Conservation (phyloP, 257 asterid species). For the Salvia rosmarinus region DNA sequence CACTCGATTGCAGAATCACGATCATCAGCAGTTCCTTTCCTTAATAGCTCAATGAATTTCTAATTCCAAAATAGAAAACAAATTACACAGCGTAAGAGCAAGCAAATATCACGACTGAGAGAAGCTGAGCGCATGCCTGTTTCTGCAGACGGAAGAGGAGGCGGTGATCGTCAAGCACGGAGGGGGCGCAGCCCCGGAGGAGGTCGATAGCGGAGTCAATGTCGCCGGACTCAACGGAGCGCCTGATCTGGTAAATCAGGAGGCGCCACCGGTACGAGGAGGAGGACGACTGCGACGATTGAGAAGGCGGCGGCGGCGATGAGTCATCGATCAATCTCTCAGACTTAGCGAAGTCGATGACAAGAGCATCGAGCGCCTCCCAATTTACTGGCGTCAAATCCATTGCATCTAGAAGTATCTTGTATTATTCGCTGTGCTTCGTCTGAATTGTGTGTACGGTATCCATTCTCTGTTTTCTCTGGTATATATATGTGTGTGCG, state of each 20-base stretch:
- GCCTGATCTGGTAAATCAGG: constrained; percentile 81
- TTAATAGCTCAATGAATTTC: constrained; percentile 89
- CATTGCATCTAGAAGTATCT: constrained; percentile 49
- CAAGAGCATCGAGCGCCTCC: constrained; percentile 91
- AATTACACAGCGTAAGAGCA: neutral
- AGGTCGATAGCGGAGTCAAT: constrained; percentile 79
- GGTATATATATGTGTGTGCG: neutral
- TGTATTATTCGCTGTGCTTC: constrained; percentile 11
- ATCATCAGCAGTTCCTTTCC: constrained; percentile 82
- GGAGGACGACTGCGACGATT: constrained; percentile 45
- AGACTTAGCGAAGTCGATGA: constrained; percentile 85
- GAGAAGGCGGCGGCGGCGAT: constrained; percentile 45
- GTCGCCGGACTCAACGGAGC: constrained; percentile 74
- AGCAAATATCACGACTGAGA: neutral
- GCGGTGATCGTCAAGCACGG: constrained; percentile 83
- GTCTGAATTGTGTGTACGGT: neutral
- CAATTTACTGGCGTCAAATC: constrained; percentile 82
- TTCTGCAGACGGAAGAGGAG: constrained; percentile 92
- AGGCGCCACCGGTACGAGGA: constrained; percentile 77
- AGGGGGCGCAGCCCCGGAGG: constrained; percentile 63
- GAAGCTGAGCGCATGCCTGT: constrained; percentile 56
- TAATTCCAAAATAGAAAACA: constrained; percentile 27
- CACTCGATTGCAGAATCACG: constrained; percentile 82
- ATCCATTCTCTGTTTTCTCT: neutral
- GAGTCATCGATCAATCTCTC: constrained; percentile 76